Evolutionary conservation across 805 yeast species (phyloP).

Genomic region (Candida corydali): DNA sequence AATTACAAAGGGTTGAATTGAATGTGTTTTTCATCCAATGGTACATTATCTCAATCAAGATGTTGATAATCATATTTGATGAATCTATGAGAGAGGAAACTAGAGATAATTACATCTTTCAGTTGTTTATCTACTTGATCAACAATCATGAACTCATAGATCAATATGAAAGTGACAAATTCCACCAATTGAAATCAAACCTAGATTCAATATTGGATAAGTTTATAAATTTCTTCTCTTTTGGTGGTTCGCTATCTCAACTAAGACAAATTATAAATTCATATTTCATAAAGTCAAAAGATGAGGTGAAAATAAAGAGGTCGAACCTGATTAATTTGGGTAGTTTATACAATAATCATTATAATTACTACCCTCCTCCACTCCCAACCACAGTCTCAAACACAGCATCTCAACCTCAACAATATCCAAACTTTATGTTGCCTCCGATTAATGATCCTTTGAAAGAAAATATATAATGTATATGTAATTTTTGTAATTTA

Average conservation of each 20-base stretch:
- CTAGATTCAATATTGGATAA: slow-evolving; percentile 19
- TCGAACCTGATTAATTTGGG: not conserved
- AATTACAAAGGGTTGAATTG: slow-evolving; percentile 21
- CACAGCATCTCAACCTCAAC: not conserved
- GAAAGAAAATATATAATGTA: too few relatives aligned
- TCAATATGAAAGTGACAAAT: not conserved
- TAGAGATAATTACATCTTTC: slow-evolving; percentile 24
- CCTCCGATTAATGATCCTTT: too few relatives aligned
- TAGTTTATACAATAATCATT: too few relatives aligned
- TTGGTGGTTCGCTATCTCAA: not conserved
- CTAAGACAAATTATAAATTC: not conserved
- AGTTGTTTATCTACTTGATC: slow-evolving; percentile 22
- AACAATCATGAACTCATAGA: slow-evolving; percentile 8
- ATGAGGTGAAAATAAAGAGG: not conserved
- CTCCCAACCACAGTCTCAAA: not conserved
- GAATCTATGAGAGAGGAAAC: slow-evolving; percentile 10
- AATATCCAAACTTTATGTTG: too few relatives aligned
- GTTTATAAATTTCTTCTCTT: slow-evolving; percentile 18
- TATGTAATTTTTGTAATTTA: too few relatives aligned
- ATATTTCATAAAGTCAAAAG: not conserved
- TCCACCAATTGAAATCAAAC: slow-evolving; percentile 14
- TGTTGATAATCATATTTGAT: slow-evolving; percentile 27
- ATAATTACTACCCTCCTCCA: not conserved
- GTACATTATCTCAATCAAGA: slow-evolving; percentile 41
- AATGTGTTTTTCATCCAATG: slow-evolving; percentile 39